A percentile compares a stretch with the other conserved stretches of the same genome.
phyloP scores from a whole-genome alignment of 805 yeast species.

The Debaryomyces tyrocola region DNA sequence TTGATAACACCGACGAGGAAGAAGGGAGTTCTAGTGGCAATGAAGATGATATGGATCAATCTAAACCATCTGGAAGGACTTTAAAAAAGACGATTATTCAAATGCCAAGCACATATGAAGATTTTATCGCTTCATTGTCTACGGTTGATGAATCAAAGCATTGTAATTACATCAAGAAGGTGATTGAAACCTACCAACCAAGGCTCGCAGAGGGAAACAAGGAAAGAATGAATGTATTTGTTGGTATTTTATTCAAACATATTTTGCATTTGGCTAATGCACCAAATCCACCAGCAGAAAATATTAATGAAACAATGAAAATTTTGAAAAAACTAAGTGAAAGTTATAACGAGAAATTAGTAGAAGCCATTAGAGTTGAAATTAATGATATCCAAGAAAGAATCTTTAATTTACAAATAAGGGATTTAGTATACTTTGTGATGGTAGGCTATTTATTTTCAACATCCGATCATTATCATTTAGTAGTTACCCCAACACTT shows the following conservation, averaged over 20 bases:
- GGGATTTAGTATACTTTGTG: conserved; percentile 66
- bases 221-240: conserved; percentile 63
- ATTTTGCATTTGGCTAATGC: conserved; percentile 48
- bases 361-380: conserved; percentile 59
- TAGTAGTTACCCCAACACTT: conserved; percentile 81
- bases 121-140: conserved; percentile 31
- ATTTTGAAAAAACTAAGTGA: conserved; percentile 60
- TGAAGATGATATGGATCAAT: conserved; percentile 6
- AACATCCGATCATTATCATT: conserved; percentile 93
- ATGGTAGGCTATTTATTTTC: conserved; percentile 80
- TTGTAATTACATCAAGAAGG: conserved; percentile 48
- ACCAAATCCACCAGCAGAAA: conserved; percentile 21
- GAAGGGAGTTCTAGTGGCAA: conserved; percentile 22
- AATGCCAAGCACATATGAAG: conserved; percentile 33
- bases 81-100: conserved; percentile 10
- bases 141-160: conserved; percentile 41
- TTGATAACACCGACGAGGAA: conserved; percentile 30
- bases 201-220: conserved; percentile 80
- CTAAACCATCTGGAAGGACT: not conserved
- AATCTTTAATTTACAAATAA: conserved; percentile 26
- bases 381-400: conserved; percentile 56
- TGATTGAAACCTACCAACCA: conserved; percentile 68
- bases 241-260: conserved; percentile 64
- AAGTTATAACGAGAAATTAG: conserved; percentile 61
- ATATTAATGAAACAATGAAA: conserved; percentile 43